Percentiles rank a stretch among this genome's conserved stretches.
Evolutionary conservation across 306 rosid species (phyloP).

Genomic region (Vicia sativa): DNA sequence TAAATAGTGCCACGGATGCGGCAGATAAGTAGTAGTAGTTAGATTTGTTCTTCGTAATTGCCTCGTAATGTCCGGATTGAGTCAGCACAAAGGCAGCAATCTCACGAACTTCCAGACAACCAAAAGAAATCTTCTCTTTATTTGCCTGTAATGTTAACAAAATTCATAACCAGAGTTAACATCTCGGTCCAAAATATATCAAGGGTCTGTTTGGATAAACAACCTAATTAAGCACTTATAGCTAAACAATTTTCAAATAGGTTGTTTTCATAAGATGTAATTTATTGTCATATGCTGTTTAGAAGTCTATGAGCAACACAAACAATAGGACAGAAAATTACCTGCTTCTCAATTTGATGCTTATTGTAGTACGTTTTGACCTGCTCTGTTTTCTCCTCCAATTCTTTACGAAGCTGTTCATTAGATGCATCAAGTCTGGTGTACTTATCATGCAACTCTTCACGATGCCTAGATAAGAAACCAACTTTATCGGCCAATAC

Average conservation of each 20-base stretch:
- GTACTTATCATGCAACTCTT: conserved; percentile 79
- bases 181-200: conserved; percentile 30
- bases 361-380: conserved; percentile 81
- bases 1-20: conserved; percentile 91
- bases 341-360: conserved; percentile 98
- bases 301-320: conserved; percentile 2
- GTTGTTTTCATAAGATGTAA: no score
- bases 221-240: no score
- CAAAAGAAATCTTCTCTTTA: conserved; percentile 90
- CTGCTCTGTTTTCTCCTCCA: conserved; percentile 81
- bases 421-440: conserved; percentile 69
- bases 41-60: conserved; percentile 76
- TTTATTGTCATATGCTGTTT: neutral
- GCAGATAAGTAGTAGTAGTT: conserved; percentile 85
- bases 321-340: conserved; percentile 36
- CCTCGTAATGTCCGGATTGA: conserved; percentile 79
- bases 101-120: conserved; percentile 86
- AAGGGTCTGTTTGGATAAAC: neutral
- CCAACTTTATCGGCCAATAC: conserved; percentile 74
- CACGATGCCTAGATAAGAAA: conserved; percentile 76
- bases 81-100: conserved; percentile 90
- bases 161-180: conserved; percentile 32
- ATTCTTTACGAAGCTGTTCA: conserved; percentile 80
- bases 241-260: no score
- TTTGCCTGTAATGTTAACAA: conserved; percentile 81